Evolutionary conservation across 1,284 basidiomycete species (phyloP).

Genomic region (Cutaneotrichosporon dermatis): DNA sequence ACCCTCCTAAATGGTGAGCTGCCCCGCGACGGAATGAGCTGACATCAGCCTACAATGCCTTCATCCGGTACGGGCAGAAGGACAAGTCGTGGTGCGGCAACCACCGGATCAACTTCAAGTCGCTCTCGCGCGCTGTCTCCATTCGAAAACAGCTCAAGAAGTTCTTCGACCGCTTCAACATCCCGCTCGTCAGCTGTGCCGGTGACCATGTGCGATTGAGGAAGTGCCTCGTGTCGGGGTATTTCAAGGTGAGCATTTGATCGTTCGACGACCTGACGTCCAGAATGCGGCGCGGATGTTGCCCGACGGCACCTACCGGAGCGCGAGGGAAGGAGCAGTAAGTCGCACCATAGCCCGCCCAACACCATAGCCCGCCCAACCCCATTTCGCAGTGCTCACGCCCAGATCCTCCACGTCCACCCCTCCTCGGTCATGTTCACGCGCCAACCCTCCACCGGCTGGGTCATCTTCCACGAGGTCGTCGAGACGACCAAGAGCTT

Average conservation of each 20-base stretch:
- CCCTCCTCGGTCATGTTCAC: constrained; percentile 94
- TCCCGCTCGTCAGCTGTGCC: constrained; percentile 73
- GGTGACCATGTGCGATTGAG: constrained; percentile 74
- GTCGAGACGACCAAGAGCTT: constrained; percentile 86
- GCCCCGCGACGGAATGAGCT: constrained; percentile 4
- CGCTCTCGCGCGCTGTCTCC: constrained; percentile 83
- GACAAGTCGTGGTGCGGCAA: constrained; percentile 81
- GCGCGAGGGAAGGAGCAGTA: constrained; percentile 74
- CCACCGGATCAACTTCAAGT: constrained; percentile 88
- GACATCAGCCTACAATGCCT: constrained; percentile 78
- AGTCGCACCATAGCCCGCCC: constrained; percentile 32
- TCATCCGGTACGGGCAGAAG: constrained; percentile 72
- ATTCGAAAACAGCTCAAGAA: constrained; percentile 89
- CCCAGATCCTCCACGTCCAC: constrained; percentile 77
- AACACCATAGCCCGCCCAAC: not conserved
- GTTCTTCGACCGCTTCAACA: constrained; percentile 80
- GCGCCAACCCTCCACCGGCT: constrained; percentile 78
- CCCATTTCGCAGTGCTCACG: not conserved
- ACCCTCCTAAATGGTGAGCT: constrained; percentile 77
- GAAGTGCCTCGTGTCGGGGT: constrained; percentile 81
- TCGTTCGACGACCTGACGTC: constrained; percentile 13
- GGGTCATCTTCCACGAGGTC: constrained; percentile 94
- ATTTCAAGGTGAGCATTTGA: constrained; percentile 60
- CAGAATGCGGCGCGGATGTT: constrained; percentile 79
- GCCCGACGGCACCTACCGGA: constrained; percentile 82